phyloP scores from a whole-genome alignment of 768 basidiomycete genomes.

The Phallus indusiatus region DNA sequence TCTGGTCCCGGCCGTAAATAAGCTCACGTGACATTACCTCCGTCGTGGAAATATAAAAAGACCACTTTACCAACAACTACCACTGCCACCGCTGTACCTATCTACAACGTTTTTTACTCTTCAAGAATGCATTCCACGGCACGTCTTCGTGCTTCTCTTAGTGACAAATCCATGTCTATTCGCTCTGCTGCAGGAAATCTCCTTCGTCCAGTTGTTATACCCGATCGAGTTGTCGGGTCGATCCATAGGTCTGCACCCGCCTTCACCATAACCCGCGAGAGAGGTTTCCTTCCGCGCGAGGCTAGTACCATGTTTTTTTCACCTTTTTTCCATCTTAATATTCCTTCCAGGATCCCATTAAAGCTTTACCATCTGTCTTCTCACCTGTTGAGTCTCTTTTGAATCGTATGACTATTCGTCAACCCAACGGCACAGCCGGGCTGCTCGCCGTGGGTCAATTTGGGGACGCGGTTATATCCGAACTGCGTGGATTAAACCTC shows the following conservation, averaged over 20 bases:
- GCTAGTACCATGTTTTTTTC: not conserved
- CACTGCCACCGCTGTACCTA: not conserved
- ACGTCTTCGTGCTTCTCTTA: constrained; percentile 4
- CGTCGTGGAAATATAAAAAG: not conserved
- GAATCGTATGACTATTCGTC: constrained; percentile 22
- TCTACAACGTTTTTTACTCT: not conserved
- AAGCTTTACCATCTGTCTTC: constrained; percentile 19
- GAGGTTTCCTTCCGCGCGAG: constrained; percentile 6
- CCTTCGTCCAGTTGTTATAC: constrained; percentile 1
- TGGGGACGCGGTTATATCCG: constrained; percentile 20
- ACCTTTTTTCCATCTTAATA: not conserved
- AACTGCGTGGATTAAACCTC: constrained; percentile 19
- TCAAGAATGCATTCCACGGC: constrained; percentile 1
- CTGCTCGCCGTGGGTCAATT: constrained; percentile 20
- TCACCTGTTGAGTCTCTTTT: constrained; percentile 20
- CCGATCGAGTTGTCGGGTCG: not conserved
- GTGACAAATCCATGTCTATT: not conserved
- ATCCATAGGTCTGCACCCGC: not conserved
- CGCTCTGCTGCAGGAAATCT: not conserved
- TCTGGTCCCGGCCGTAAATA: too few species aligned
- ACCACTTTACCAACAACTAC: not conserved
- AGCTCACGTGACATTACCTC: too few species aligned
- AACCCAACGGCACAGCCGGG: constrained; percentile 21
- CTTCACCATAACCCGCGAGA: constrained; percentile 6
- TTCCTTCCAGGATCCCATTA: constrained; percentile 18